Percentiles rank a stretch among this genome's conserved stretches.
These are phyloP conservation scores for Laburnicola sp. DNA, from an alignment of 2,329 filamentous ascomycete species.

Conservation along the genomic window DNA sequence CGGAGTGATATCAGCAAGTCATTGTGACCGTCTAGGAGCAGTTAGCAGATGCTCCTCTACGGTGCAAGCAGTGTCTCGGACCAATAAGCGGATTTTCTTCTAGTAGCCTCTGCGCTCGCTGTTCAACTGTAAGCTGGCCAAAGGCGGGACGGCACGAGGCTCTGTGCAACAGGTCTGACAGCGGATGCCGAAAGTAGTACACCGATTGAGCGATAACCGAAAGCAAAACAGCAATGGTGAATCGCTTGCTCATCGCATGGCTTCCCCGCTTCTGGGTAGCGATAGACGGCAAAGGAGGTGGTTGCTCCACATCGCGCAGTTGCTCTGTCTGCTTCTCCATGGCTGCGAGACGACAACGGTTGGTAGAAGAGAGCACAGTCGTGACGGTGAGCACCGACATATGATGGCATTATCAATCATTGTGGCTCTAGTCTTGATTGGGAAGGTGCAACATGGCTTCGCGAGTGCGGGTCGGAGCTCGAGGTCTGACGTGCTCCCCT, in stretches of 20 bases:
- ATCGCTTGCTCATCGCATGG: conserved; percentile 6
- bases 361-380: neutral
- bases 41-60: no score
- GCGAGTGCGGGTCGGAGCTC: conserved; percentile 23
- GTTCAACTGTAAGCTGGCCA: conserved; percentile 26
- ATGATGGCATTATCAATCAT: neutral
- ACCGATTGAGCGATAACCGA: conserved; percentile 1
- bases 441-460: conserved; percentile 3
- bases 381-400: no score
- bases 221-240: conserved; percentile 15
- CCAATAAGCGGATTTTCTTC: conserved; percentile 47
- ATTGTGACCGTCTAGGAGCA: conserved; percentile 12
- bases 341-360: neutral
- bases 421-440: neutral
- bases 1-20: conserved; percentile 7
- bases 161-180: neutral
- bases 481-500: conserved; percentile 17
- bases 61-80: conserved; percentile 21
- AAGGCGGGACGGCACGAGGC: conserved; percentile 1
- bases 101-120: conserved; percentile 41
- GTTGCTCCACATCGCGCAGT: conserved; percentile 2
- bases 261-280: neutral
- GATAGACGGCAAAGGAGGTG: neutral
- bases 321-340: conserved; percentile 14
- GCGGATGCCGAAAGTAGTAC: neutral